Percentiles rank a stretch among this genome's conserved stretches.
These are phyloP conservation scores for Ophiostoma fasciatum DNA, from an alignment of 2,329 filamentous ascomycete genomes.

Conservation along the genomic window DNA sequence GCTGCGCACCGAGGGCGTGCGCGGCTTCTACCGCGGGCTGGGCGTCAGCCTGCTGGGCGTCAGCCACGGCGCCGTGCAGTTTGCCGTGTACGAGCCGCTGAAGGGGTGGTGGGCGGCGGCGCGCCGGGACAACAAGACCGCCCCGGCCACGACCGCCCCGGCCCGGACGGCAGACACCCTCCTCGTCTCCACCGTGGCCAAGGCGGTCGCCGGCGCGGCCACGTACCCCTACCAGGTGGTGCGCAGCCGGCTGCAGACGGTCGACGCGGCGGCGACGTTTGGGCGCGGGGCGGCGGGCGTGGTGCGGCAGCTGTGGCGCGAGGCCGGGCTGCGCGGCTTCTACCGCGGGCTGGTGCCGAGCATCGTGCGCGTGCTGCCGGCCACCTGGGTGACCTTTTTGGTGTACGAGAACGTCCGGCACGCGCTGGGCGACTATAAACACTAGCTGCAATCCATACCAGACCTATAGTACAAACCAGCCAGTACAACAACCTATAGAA, in stretches of 20 bases:
- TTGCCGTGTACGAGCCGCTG: constrained; percentile 76
- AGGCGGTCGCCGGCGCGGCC: constrained; percentile 74
- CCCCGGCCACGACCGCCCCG: constrained; percentile 13
- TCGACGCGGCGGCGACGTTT: constrained; percentile 63
- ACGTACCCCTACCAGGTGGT: constrained; percentile 96
- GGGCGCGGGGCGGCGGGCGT: constrained; percentile 57
- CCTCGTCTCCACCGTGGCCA: constrained; percentile 64
- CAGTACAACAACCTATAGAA: too few relatives aligned
- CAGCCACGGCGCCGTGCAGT: constrained; percentile 85
- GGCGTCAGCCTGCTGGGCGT: constrained; percentile 74
- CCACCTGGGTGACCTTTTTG: constrained; percentile 91
- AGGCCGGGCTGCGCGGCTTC: constrained; percentile 71
- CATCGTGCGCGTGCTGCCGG: constrained; percentile 79
- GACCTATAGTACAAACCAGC: too few relatives aligned
- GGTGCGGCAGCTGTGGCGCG: constrained; percentile 54
- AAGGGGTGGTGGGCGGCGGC: constrained; percentile 33
- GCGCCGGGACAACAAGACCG: not conserved
- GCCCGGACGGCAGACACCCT: constrained; percentile 65
- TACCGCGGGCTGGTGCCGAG: constrained; percentile 86
- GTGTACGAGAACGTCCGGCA: constrained; percentile 91
- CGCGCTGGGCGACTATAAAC: too few relatives aligned
- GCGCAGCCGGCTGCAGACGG: constrained; percentile 75
- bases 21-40: constrained; percentile 79
- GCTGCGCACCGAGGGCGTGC: constrained; percentile 52
- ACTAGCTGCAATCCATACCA: too few relatives aligned